These are phyloP conservation scores for Ophiostoma sp. DNA, from an alignment of 2,329 filamentous ascomycete species.

Conservation along the genomic window DNA sequence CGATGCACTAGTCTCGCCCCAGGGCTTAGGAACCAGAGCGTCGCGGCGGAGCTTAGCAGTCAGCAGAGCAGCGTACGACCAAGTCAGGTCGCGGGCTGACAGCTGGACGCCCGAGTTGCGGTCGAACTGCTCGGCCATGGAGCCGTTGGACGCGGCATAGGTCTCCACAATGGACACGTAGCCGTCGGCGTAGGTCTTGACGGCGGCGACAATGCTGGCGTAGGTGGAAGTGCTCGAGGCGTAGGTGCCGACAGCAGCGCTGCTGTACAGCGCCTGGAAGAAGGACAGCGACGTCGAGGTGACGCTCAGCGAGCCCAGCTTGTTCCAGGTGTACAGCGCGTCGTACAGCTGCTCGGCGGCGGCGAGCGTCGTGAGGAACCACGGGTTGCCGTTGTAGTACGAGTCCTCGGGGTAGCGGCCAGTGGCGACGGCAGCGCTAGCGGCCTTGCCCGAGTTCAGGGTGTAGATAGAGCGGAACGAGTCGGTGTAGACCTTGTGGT, in stretches of 20 bases:
- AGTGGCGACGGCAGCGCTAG: constrained; percentile 55
- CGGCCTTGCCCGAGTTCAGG: constrained; percentile 60
- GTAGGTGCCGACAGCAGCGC: constrained; percentile 58
- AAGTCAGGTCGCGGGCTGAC: constrained; percentile 63
- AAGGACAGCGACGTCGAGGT: constrained; percentile 62
- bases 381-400: constrained; percentile 75
- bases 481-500: constrained; percentile 70
- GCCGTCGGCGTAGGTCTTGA: constrained; percentile 53
- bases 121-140: constrained; percentile 49
- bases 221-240: constrained; percentile 44
- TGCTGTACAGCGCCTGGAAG: constrained; percentile 60
- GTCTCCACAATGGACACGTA: constrained; percentile 57
- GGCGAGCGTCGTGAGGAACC: constrained; percentile 65
- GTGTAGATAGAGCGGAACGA: constrained; percentile 65
- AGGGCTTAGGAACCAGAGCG: constrained; percentile 50
- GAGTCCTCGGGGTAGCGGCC: constrained; percentile 67
- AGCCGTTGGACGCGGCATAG: constrained; percentile 59
- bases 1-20: constrained; percentile 31
- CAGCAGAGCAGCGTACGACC: constrained; percentile 67
- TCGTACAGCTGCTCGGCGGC: constrained; percentile 77
- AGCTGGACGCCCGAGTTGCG: constrained; percentile 47
- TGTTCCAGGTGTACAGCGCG: constrained; percentile 65
- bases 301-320: constrained; percentile 57
- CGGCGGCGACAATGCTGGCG: constrained; percentile 50
- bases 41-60: constrained; percentile 55